These are phyloP conservation scores for Magnaporthales sp. DNA, from an alignment of 2,329 filamentous ascomycete genomes.

Conservation along the genomic window DNA sequence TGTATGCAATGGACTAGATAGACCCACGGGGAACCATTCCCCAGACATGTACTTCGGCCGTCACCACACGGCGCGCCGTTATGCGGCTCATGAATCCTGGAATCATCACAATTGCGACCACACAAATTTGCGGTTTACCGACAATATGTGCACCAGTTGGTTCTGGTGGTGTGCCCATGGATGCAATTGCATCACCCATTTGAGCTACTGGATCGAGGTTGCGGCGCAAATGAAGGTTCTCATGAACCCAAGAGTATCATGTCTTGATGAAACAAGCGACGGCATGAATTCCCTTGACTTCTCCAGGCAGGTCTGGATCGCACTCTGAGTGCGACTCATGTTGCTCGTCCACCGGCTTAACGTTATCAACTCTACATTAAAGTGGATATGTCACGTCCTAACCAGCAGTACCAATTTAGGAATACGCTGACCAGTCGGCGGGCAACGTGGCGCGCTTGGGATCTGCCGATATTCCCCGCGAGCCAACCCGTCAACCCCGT, in stretches of 20 bases:
- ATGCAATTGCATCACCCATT: neutral
- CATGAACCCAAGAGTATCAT: neutral
- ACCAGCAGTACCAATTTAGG: neutral
- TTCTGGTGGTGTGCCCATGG: neutral
- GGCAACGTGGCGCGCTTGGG: neutral
- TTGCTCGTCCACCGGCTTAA: neutral
- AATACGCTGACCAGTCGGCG: neutral
- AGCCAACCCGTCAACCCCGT: constrained; percentile 1
- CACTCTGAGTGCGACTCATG: neutral
- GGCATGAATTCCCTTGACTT: neutral
- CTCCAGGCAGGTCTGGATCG: neutral
- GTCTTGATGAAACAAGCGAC: neutral
- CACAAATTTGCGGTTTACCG: neutral
- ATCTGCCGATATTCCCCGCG: neutral
- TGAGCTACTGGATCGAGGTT: neutral
- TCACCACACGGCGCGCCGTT: neutral
- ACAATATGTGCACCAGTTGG: neutral
- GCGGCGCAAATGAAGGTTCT: neutral
- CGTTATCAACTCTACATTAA: neutral
- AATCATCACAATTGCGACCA: neutral
- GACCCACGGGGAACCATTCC: neutral
- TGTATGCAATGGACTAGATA: constrained; percentile 6
- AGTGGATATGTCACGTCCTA: neutral
- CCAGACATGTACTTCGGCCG: neutral
- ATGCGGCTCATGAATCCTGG: neutral